phyloP scores from a whole-genome alignment of 1,139 yeast species.

The Diutina mesorugosa region DNA sequence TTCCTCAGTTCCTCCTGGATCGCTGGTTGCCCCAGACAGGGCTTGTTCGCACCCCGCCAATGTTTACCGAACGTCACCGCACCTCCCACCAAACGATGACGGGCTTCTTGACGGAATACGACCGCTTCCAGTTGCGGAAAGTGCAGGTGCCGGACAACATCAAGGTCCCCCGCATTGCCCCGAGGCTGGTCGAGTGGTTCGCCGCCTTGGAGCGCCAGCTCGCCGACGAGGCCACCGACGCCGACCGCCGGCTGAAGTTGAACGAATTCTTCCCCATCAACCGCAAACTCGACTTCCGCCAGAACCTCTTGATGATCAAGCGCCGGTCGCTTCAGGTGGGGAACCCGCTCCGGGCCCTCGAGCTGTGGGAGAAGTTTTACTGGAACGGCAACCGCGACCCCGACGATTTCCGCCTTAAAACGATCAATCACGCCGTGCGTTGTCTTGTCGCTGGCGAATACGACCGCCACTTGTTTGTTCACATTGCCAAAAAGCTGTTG shows the following conservation, averaged over 20 bases:
- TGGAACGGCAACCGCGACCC: not conserved
- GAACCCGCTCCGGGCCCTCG: not conserved
- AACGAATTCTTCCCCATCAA: not conserved
- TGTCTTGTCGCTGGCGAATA: not conserved
- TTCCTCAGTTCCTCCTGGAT: too few species aligned
- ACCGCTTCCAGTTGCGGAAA: not conserved
- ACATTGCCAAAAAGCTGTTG: not conserved
- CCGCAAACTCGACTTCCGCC: not conserved
- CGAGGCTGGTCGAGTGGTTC: not conserved
- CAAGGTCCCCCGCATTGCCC: not conserved
- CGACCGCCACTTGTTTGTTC: constrained; percentile 1
- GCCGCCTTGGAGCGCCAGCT: not conserved
- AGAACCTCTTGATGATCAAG: not conserved
- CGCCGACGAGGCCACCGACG: not conserved
- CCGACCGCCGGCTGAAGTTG: not conserved
- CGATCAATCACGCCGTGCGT: not conserved
- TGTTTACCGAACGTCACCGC: not conserved
- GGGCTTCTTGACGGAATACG: not conserved
- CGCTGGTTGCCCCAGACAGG: not conserved
- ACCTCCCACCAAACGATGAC: not conserved
- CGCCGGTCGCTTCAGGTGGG: not conserved
- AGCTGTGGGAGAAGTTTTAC: not conserved
- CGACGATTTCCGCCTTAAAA: not conserved
- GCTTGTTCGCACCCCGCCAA: not conserved
- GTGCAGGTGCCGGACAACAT: not conserved